Evolutionary conservation across 148 eudicot genomes (phyloP).

Genomic region (Silene latifolia): DNA sequence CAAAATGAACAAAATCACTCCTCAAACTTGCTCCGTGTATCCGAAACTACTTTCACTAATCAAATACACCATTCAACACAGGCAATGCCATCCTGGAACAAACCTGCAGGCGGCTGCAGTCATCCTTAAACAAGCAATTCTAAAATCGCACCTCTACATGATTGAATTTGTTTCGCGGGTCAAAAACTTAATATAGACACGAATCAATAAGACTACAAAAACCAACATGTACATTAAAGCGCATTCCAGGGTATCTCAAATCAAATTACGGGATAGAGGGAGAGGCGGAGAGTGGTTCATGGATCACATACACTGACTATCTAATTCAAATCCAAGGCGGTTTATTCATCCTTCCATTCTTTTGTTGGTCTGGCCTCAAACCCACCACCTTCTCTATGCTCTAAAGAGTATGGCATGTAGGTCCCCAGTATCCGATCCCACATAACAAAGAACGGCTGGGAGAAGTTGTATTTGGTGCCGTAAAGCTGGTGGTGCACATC

Average conservation of each 20-base stretch:
- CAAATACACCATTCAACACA: not conserved
- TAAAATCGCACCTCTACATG: slow-evolving; percentile 28
- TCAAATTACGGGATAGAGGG: slow-evolving; percentile 11
- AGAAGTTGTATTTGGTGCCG: slow-evolving; percentile 81
- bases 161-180: slow-evolving; percentile 6
- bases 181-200: slow-evolving; percentile 32
- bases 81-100: not conserved
- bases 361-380: slow-evolving; percentile 77
- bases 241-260: slow-evolving; percentile 18
- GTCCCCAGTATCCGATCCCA: slow-evolving; percentile 95
- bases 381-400: slow-evolving; percentile 66
- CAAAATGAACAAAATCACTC: not conserved
- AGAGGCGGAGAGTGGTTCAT: slow-evolving; percentile 23
- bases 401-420: slow-evolving; percentile 80
- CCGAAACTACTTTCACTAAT: not conserved
- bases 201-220: slow-evolving; percentile 25
- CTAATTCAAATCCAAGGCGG: not conserved
- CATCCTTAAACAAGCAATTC: slow-evolving; percentile 5
- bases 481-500: slow-evolving; percentile 95
- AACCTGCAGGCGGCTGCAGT: slow-evolving; percentile 4
- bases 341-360: slow-evolving; percentile 52
- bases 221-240: slow-evolving; percentile 21
- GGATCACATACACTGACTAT: slow-evolving; percentile 6
- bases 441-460: slow-evolving; percentile 84
- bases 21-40: not conserved